A percentile compares a stretch with the other conserved stretches of the same genome.
These are phyloP conservation scores for Ogataea parapolymorpha DNA, from an alignment of 805 yeast genomes.

Conservation along the genomic window DNA sequence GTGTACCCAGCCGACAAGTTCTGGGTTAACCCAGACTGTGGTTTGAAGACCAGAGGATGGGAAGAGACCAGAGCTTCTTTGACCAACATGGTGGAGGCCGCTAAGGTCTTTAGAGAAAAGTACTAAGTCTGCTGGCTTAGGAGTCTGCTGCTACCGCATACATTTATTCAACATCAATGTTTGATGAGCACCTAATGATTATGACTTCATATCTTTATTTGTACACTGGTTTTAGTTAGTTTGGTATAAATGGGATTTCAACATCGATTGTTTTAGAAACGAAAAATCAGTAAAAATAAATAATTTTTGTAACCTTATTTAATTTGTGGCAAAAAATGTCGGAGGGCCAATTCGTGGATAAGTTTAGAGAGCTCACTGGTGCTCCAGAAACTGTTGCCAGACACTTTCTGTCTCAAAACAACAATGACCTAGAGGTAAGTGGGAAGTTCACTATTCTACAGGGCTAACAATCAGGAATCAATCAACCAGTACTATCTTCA, in stretches of 20 bases:
- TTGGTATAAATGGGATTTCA: constrained; percentile 40
- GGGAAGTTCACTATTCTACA: neutral
- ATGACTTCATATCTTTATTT: constrained; percentile 17
- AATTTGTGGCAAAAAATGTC: constrained; percentile 13
- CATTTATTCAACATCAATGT: constrained; percentile 41
- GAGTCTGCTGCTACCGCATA: constrained; percentile 12
- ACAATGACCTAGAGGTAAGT: constrained; percentile 29
- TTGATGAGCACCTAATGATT: constrained; percentile 15
- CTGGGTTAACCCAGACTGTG: constrained; percentile 99
- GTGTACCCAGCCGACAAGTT: constrained; percentile 96
- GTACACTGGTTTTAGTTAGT: constrained; percentile 16
- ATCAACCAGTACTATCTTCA: constrained; percentile 27
- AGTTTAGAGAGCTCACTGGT: constrained; percentile 38
- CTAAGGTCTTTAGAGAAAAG: constrained; percentile 80
- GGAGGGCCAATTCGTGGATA: constrained; percentile 23
- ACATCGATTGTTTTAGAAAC: constrained; percentile 38
- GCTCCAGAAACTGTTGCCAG: constrained; percentile 37
- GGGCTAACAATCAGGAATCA: constrained; percentile 20
- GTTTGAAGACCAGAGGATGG: constrained; percentile 99
- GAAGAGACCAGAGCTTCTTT: constrained; percentile 92
- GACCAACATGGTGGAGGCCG: constrained; percentile 99
- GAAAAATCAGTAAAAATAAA: neutral
- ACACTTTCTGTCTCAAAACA: constrained; percentile 33
- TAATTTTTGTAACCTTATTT: neutral
- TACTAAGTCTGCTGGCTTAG: constrained; percentile 17